Base-by-base conservation (phyloP, 164 flowering plant species). In the Tetracentron sinense region DNA sequence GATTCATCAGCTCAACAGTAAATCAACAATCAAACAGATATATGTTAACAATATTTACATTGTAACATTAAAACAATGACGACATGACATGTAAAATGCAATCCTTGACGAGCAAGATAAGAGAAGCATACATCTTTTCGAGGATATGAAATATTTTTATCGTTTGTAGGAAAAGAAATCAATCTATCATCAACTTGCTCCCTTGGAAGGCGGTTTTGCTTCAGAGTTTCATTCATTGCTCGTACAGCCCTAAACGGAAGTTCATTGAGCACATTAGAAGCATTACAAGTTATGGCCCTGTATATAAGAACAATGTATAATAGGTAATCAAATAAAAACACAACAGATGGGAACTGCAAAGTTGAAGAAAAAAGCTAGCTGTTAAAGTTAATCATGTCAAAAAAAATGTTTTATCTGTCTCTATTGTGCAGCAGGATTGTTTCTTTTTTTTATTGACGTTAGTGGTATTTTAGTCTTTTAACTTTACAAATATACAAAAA, bases 141-240 rank as follows among this genome's bases (percentile, higher is more conserved):
- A 47, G 66, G 71, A 67, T 79, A 79, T 56, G 80, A 60, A 50
- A 26, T 71, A 31, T 56, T 72, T 61, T 69, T 61, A 58, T 71
- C 83, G 68, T 54, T 72, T 58, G 85, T 50, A 58, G 78, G 54
- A 62, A 77, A 69, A 38, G 82, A 69, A 64, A 65, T 56, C 12
- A 85, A 73, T 25, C 76, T 75, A 63, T 79, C 84, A 67, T 72
- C 83, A 8, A 71, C 78, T 47, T 72, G 88, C 59, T 82, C 92
- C 67, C 70, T 77, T 64, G 81, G 58, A 56, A 87, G 83, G 30
- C 96, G 89, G 63, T 85, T 87, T 79, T 88, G 94, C 81, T 87
- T 88, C 69, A 93, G 56, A 38, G 92, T 78, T 74, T 90, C 96
- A 78, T 87, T 94, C 99, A 91, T 91, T 60, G 96, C 96, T 33